These are phyloP conservation scores for Diospyros lotus DNA, from an alignment of 148 eudicot genomes.

Conservation along the genomic window DNA sequence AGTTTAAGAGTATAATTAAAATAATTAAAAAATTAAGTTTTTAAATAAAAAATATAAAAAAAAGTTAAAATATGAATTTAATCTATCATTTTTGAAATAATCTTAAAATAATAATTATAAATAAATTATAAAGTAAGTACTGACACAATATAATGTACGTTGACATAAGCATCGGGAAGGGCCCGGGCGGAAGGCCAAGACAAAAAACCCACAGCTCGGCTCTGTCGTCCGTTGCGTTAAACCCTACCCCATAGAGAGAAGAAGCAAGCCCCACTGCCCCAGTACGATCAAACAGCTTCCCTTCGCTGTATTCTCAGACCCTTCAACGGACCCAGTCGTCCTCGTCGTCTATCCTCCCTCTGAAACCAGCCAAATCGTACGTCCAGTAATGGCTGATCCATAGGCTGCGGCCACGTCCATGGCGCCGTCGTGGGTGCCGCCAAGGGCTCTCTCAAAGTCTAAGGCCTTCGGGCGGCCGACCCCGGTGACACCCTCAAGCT, in stretches of 20 bases:
- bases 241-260: neutral
- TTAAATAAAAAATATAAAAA: no score
- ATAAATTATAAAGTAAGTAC: no score
- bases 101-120: no score
- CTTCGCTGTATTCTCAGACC: neutral
- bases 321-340: no score
- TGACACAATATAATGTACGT: no score
- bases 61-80: no score
- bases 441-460: constrained; percentile 24
- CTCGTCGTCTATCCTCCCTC: neutral
- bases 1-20: no score
- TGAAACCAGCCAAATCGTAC: neutral
- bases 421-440: constrained; percentile 21
- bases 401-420: constrained; percentile 13
- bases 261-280: neutral
- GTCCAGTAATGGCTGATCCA: neutral
- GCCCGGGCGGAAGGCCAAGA: neutral
- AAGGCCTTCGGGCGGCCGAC: constrained; percentile 26
- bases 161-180: no score
- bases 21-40: no score
- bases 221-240: neutral
- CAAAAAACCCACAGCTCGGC: neutral
- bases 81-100: no score
- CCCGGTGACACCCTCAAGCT: constrained; percentile 34
- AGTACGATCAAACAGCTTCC: no score